phyloP scores from a whole-genome alignment of 257 asterid species.

The Solanum chilense region DNA sequence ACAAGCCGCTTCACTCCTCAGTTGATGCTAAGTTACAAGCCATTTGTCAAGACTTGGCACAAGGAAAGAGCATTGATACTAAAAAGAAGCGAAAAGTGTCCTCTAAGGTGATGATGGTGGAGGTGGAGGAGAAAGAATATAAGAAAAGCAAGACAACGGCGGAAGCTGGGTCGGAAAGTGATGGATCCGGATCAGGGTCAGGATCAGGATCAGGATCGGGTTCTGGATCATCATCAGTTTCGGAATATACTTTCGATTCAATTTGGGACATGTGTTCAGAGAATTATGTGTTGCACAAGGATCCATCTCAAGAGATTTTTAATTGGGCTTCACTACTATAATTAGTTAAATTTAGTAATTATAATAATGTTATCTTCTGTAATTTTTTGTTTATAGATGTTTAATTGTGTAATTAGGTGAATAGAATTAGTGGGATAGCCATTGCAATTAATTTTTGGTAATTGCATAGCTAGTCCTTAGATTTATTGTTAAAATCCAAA shows the following conservation, averaged over 20 bases:
- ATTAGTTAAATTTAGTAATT: neutral
- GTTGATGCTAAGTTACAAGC: slow-evolving; percentile 80
- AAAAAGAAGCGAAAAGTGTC: slow-evolving; percentile 8
- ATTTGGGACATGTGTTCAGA: slow-evolving; percentile 40
- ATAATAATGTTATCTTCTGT: neutral
- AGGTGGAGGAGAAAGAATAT: neutral
- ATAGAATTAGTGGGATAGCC: neutral
- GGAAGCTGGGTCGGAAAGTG: slow-evolving; percentile 21
- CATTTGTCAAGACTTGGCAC: slow-evolving; percentile 62
- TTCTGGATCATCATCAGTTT: slow-evolving; percentile 23
- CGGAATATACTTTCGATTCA: slow-evolving; percentile 24
- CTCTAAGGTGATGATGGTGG: neutral
- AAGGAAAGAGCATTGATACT: slow-evolving; percentile 60
- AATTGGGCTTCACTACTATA: slow-evolving; percentile 41
- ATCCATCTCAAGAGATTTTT: slow-evolving; percentile 46
- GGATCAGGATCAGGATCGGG: slow-evolving; percentile 33
- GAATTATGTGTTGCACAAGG: slow-evolving; percentile 23
- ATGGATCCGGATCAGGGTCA: slow-evolving; percentile 5
- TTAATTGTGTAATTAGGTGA: neutral
- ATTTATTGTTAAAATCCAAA: neutral
- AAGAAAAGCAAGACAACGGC: neutral
- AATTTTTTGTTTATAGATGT: neutral
- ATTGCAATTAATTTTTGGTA: slow-evolving; percentile 41
- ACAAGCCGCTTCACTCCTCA: slow-evolving; percentile 73
- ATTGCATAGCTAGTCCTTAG: slow-evolving; percentile 30